Base-by-base conservation (phyloP, 805 yeast genomes). In the Sugiyamaella boreocaroliniensis region DNA sequence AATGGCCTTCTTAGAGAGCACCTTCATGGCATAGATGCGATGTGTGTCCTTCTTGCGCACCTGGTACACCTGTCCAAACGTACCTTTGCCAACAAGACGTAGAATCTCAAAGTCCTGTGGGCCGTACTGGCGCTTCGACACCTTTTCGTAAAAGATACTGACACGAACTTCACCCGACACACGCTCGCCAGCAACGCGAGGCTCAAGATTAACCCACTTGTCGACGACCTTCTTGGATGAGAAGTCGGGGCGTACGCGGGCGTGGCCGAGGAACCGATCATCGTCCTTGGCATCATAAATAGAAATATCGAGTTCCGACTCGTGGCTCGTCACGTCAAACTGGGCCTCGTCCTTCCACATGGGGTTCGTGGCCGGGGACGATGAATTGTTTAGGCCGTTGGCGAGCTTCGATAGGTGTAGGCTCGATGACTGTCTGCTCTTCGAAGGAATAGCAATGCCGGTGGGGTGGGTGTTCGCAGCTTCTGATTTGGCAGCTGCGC, bases 61-160 rank as follows among this genome's bases (percentile, higher is more conserved):
- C 73, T 93, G 99, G 71, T 85, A 93, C 40, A 92, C 99, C 72
- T 89, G 96, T 32, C 99, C 99, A 75, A 92, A 92, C 0, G 98
- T 93, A 51, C 99, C 99, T 67, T 89, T 89, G 56, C 99, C 99
- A 56, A 92, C 75, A 50, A 92, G 75, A 64, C 97, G 78, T 62
- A 93, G 78, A 15, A 92, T 89, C 68, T 90, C 96, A 69, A 93
- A 93, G 70, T 93, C 98, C 49, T 84, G 85, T 4, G 99, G 99
- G 0, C 97, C 96, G 29, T 50, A 55, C 61, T 85, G 87, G 61
- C 82, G 81, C 68, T 86, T 85, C 48, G 80, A 74, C 18, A 86
- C 81, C 37, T 80, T 72, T 46, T 81, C 81, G 69, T 83, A 92
- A 58, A 81, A 82, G 77, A 90, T 80, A 58, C 80, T 77, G 51